Base-by-base conservation (phyloP, 805 yeast genomes). In the Candida caryicola region DNA sequence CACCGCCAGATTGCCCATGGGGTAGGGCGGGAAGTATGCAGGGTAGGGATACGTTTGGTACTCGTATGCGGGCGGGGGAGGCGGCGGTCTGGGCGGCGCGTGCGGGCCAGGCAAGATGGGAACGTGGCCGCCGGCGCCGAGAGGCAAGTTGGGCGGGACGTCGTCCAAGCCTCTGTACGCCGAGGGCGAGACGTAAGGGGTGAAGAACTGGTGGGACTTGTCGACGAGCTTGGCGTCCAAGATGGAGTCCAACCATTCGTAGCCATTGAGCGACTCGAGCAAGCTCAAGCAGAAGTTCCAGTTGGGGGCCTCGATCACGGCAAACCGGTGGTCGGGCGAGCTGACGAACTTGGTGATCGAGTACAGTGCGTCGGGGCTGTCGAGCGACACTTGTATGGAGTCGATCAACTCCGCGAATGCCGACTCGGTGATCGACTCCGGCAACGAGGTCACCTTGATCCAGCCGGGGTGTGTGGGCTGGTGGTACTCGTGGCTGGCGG, bases 211-310 rank as follows among this genome's bases (percentile, higher is more conserved):
- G 33, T 5, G 18, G n/a, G 36, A 15, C 32, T 31, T 35, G 17
- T 34, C 36, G 9, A 40, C 23, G n/a, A 52, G 21, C 14, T 39
- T 33, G 14, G 44, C 56, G 8, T 50, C 49, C 29, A 60, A 40
- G 2, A 40, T 41, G 17, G 42, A 40, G 4, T 40, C 44, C 14
- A 40, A 17, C 61, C 62, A 60, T 36, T 54, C 55, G 40, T 47
- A 55, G 2, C 62, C 62, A 34, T 59, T 47, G 35, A 59, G 42
- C 2, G 31, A 37, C 3, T 47, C 52, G 5, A 50, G 29, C 12
- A 54, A 38, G 18, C 32, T 35, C 12, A 21, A 23, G 23, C 34
- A 31, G 13, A 41, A 18, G 12, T 18, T 14, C 43, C 43, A 41
- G 10, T 25, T 26, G 15, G 13, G 17, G 5, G 30, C 37, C 29